Conservation (phyloP, 2,329 filamentous ascomycete species). For the Pezicula radicicola region DNA sequence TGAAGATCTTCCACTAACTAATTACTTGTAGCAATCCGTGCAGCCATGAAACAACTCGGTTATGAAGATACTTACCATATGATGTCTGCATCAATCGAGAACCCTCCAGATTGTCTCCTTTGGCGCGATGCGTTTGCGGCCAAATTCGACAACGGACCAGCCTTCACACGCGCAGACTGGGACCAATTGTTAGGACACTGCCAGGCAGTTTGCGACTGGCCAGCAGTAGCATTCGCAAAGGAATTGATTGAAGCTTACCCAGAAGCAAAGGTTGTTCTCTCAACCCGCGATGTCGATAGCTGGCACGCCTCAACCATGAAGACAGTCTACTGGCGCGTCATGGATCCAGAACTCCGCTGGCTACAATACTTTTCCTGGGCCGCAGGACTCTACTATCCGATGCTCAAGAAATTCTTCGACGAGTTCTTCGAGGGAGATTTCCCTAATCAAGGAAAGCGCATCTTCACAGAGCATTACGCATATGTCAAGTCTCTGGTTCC, state of each 20-base stretch:
- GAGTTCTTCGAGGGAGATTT: conserved; percentile 68
- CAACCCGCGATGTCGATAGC: conserved; percentile 61
- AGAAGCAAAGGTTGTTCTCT: conserved; percentile 69
- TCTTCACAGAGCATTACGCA: conserved; percentile 55
- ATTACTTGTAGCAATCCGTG: conserved; percentile 50
- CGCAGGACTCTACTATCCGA: conserved; percentile 65
- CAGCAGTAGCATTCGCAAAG: conserved; percentile 63
- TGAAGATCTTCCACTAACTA: not conserved
- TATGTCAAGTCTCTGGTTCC: conserved; percentile 44
- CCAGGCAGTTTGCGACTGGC: conserved; percentile 68
- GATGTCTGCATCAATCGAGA: conserved; percentile 68
- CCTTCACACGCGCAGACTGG: conserved; percentile 65
- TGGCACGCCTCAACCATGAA: conserved; percentile 57
- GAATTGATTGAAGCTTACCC: conserved; percentile 71
- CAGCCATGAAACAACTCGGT: conserved; percentile 63
- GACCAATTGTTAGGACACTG: conserved; percentile 65
- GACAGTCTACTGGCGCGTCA: conserved; percentile 66
- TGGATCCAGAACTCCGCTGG: conserved; percentile 56
- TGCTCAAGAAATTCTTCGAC: conserved; percentile 68
- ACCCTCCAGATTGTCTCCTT: conserved; percentile 63
- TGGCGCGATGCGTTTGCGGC: conserved; percentile 68
- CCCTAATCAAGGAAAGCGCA: conserved; percentile 59
- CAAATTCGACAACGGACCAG: conserved; percentile 56
- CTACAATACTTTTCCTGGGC: conserved; percentile 60
- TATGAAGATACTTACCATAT: conserved; percentile 71